Base-by-base conservation (phyloP, 805 yeast genomes). In the Phaffomyces antillensis region DNA sequence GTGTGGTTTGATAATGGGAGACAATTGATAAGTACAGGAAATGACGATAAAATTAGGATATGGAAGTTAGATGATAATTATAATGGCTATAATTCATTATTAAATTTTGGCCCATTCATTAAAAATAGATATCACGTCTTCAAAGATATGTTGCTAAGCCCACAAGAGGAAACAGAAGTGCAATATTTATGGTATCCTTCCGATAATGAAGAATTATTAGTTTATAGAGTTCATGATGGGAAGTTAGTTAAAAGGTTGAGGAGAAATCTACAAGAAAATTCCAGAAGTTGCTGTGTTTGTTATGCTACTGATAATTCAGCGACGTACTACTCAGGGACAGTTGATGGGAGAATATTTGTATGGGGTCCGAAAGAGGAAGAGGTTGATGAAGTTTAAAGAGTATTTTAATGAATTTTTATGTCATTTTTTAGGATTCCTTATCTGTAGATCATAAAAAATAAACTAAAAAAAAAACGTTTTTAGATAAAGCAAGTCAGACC, bases 21-120 rank as follows among this genome's bases (percentile, higher is more conserved):
- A 33, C 68, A 73, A 36, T 56, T 91, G 31, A 65, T 81, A 17
- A 77, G 88, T 1, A 68, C 83, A 0, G 96, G 95, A 0, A 74
- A 77, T 42, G 97, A 90, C 61, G 96, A 89, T 43, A 83, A 79
- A 53, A 72, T 87, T 10, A 66, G 88, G 17, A 77, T 83, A 1
- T 90, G 97, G 97, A 82, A 83, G 52, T 64, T 85, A 63, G 56
- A 62, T 12, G 74, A 76, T 0, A 70, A 76, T 0, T 18, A n/a
- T 18, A 69, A 70, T 1, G 70, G 71, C 1, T 53, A 75, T 25
- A 86, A 86, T 56, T 77, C 79, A 50, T 69, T 82, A 31, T 70
- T 83, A 30, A 86, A 85, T 52, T 86, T 82, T 59, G 95, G 95
- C 0, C 93, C 95, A 0, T 66, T 82, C 42, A 76, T 86, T 2